phyloP scores from a whole-genome alignment of 331 rosid species.

The Prunus yedoensis region DNA sequence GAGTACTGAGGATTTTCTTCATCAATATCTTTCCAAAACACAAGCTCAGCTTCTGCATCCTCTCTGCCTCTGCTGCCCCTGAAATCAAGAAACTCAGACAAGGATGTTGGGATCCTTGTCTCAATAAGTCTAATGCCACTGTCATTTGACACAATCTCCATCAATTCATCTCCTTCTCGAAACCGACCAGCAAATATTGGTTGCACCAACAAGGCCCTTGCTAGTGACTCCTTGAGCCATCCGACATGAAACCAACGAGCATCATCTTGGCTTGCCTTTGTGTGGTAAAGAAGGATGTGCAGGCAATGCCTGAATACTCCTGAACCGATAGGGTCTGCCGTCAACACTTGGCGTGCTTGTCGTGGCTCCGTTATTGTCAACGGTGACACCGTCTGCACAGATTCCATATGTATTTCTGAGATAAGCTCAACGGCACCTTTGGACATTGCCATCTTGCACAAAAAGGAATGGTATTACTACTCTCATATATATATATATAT shows the following conservation, averaged over 20 bases:
- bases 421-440: not conserved
- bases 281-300: slow-evolving; percentile 44
- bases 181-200: slow-evolving; percentile 62
- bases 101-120: slow-evolving; percentile 5
- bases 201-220: slow-evolving; percentile 33
- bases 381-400: slow-evolving; percentile 46
- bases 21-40: slow-evolving; percentile 57
- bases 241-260: slow-evolving; percentile 46
- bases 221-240: slow-evolving; percentile 62
- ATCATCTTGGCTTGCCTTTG: slow-evolving; percentile 17
- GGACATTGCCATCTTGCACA: slow-evolving; percentile 22
- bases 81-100: slow-evolving; percentile 36
- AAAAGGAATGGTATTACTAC: not conserved
- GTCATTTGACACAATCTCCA: slow-evolving; percentile 55
- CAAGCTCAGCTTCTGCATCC: slow-evolving; percentile 48
- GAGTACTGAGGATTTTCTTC: slow-evolving; percentile 39
- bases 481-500: not conserved
- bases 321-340: not conserved
- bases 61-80: slow-evolving; percentile 6
- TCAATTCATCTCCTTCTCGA: not conserved
- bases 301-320: slow-evolving; percentile 35
- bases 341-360: slow-evolving; percentile 26
- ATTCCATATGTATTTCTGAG: slow-evolving; percentile 25
- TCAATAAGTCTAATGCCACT: slow-evolving; percentile 50
- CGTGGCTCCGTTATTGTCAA: slow-evolving; percentile 36